phyloP scores from a whole-genome alignment of 768 basidiomycete species.

The Collybia sordida region DNA sequence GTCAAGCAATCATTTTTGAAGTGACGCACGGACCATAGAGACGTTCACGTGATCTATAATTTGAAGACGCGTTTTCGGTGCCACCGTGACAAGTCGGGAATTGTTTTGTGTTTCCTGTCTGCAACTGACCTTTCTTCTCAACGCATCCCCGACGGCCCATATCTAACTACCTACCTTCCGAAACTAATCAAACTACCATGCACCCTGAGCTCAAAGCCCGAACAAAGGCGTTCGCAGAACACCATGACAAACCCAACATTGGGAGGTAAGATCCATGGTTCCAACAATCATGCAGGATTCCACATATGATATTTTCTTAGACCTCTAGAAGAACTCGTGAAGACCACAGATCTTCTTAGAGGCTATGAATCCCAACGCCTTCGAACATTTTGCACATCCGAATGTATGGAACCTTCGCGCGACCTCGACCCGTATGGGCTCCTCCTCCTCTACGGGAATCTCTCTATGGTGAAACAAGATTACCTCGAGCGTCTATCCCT shows the following conservation, averaged over 20 bases:
- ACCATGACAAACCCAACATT: conserved; percentile 13
- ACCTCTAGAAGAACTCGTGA: conserved; percentile 26
- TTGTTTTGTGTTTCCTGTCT: background rate
- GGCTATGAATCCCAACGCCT: conserved; percentile 38
- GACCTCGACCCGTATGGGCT: conserved; percentile 34
- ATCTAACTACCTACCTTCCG: no score
- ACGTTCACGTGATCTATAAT: conserved; percentile 4
- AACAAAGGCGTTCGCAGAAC: background rate
- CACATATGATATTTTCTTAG: conserved; percentile 9
- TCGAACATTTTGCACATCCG: conserved; percentile 30
- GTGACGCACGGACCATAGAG: background rate
- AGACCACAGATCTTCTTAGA: conserved; percentile 28
- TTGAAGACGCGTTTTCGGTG: background rate
- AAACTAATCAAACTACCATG: background rate
- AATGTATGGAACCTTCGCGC: conserved; percentile 31
- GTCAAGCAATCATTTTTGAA: background rate
- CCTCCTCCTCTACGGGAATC: conserved; percentile 23
- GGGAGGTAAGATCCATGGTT: conserved; percentile 18
- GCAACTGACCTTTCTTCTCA: background rate
- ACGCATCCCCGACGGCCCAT: background rate
- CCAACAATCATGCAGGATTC: background rate
- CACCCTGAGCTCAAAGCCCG: background rate
- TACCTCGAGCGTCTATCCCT: conserved; percentile 18
- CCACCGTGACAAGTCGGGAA: background rate
- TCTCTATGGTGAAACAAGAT: conserved; percentile 23